Evolutionary conservation across 148 eudicot species (phyloP).

Genomic region (Chenopodium formosanum): DNA sequence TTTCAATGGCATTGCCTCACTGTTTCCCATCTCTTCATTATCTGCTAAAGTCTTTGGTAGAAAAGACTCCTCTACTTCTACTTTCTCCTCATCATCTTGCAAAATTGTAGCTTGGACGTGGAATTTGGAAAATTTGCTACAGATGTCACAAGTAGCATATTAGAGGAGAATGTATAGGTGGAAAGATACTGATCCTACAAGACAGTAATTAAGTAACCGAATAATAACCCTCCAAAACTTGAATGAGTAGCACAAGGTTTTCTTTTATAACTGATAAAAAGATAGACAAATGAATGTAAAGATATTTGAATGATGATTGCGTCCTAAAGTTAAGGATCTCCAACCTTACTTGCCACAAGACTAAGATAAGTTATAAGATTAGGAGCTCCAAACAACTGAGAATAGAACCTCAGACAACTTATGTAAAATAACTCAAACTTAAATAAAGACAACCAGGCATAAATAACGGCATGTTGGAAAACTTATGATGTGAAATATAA

Average conservation of each 20-base stretch:
- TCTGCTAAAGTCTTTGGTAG: slow-evolving; percentile 38
- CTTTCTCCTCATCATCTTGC: slow-evolving; percentile 77
- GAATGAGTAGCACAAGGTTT: neutral
- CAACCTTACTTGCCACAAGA: neutral
- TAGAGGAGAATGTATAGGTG: neutral
- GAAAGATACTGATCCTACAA: neutral
- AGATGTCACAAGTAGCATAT: slow-evolving; percentile 1
- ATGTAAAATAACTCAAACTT: neutral
- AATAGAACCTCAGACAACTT: neutral
- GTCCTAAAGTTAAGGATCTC: neutral
- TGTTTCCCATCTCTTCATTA: slow-evolving; percentile 29
- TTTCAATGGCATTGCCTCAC: slow-evolving; percentile 28
- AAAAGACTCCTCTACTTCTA: slow-evolving; percentile 73
- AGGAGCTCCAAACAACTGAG: neutral
- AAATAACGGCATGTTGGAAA: neutral
- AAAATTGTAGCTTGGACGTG: slow-evolving; percentile 58
- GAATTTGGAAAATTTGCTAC: slow-evolving; percentile 16
- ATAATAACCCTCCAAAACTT: neutral
- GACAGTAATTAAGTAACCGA: neutral
- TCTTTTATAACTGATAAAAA: too few relatives aligned
- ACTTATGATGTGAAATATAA: neutral
- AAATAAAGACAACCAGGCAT: neutral
- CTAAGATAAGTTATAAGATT: neutral
- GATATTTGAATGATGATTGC: neutral
- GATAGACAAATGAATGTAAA: neutral